These are phyloP conservation scores for Pharus latifolius DNA, from an alignment of 176 grass and related monocot genomes.

Conservation along the genomic window DNA sequence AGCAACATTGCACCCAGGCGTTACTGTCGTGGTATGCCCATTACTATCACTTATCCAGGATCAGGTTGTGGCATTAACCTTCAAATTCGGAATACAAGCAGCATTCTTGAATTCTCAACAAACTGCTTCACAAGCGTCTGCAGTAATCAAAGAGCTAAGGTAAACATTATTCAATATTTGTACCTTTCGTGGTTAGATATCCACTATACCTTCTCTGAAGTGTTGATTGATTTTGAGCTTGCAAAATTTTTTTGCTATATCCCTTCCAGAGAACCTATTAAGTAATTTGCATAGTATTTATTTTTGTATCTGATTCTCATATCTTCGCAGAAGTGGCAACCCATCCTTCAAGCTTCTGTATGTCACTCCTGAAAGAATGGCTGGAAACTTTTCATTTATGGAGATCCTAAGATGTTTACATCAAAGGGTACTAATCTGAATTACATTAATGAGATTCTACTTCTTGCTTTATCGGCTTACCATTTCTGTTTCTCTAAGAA, in stretches of 20 bases:
- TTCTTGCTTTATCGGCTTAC: not conserved
- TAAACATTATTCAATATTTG: not conserved
- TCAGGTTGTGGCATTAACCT: conserved; percentile 74
- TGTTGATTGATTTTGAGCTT: too few relatives aligned
- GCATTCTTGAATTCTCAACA: conserved; percentile 88
- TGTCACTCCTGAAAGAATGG: conserved; percentile 86
- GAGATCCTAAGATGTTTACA: conserved; percentile 58
- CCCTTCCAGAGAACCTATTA: not conserved
- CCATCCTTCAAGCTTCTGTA: conserved; percentile 81
- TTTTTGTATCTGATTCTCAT: not conserved
- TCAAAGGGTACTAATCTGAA: conserved; percentile 53
- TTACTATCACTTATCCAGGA: conserved; percentile 89
- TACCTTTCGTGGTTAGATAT: not conserved
- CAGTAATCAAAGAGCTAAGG: conserved; percentile 68
- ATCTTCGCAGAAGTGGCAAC: conserved; percentile 40
- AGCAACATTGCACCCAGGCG: conserved; percentile 72
- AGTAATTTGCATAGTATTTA: not conserved
- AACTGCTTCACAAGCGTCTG: conserved; percentile 68
- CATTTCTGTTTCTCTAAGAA: not conserved
- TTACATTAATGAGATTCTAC: not conserved
- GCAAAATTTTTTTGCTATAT: not conserved
- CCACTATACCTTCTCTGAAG: not conserved
- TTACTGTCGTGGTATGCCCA: conserved; percentile 75
- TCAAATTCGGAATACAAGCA: conserved; percentile 70
- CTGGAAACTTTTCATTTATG: conserved; percentile 46